Evolutionary conservation across 306 rosid genomes (phyloP).

Genomic region (Trifolium pratense): DNA sequence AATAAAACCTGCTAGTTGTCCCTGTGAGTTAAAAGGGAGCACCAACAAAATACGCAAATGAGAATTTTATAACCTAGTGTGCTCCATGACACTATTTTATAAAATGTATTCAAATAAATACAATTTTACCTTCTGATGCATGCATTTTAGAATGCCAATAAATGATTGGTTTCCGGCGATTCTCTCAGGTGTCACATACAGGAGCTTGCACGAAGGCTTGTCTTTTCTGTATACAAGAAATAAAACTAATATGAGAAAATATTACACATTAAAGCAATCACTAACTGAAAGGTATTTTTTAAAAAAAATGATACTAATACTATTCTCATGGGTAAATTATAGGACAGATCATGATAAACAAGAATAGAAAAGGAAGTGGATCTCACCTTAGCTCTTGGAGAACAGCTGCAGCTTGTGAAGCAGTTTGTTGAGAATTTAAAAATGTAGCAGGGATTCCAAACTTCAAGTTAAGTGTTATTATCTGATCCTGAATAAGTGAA

Average conservation of each 20-base stretch:
- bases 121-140: slow-evolving; percentile 72
- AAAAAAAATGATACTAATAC: slow-evolving; percentile 3
- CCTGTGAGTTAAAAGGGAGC: slow-evolving; percentile 63
- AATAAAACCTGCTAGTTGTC: slow-evolving; percentile 84
- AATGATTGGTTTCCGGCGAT: slow-evolving; percentile 76
- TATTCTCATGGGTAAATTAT: slow-evolving; percentile 10
- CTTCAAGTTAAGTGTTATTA: slow-evolving; percentile 80
- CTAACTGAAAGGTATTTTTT: slow-evolving; percentile 16
- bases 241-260: slow-evolving; percentile 35
- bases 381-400: slow-evolving; percentile 92
- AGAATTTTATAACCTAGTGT: slow-evolving; percentile 30
- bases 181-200: slow-evolving; percentile 98
- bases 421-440: slow-evolving; percentile 90
- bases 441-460: slow-evolving; percentile 92
- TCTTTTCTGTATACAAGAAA: slow-evolving; percentile 69
- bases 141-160: slow-evolving; percentile 69
- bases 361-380: slow-evolving; percentile 44
- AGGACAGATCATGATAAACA: slow-evolving; percentile 24
- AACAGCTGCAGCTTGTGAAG: slow-evolving; percentile 78
- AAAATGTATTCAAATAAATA: slow-evolving; percentile 36
- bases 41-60: slow-evolving; percentile 40
- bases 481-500: slow-evolving; percentile 98
- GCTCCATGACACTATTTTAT: slow-evolving; percentile 12
- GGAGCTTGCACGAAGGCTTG: slow-evolving; percentile 93
- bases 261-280: background rate